phyloP scores from a whole-genome alignment of 495 filamentous ascomycete genomes.

The Penicillium longicatenatum region DNA sequence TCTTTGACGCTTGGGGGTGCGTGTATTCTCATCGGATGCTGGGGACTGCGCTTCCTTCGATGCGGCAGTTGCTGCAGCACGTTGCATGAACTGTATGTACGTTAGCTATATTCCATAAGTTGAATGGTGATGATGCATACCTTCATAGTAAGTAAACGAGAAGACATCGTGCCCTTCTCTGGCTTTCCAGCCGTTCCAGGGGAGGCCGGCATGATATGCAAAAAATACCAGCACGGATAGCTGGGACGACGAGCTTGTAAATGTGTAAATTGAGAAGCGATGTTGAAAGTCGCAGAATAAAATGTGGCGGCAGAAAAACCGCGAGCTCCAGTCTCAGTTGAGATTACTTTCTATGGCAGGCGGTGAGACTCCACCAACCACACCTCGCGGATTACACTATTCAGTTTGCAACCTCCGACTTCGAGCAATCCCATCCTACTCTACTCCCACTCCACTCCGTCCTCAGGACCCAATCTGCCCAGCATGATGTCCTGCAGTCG shows the following conservation, averaged over 20 bases:
- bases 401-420: constrained; percentile 27
- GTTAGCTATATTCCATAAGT: constrained; percentile 10
- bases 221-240: neutral
- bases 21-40: constrained; percentile 31
- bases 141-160: constrained; percentile 91
- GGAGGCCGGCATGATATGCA: constrained; percentile 38
- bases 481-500: constrained; percentile 61
- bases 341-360: constrained; percentile 12
- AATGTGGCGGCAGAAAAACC: constrained; percentile 27
- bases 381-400: constrained; percentile 33
- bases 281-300: constrained; percentile 8
- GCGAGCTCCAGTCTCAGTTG: neutral
- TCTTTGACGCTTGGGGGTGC: constrained; percentile 47
- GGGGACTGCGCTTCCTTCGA: constrained; percentile 42
- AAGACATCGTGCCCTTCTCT: constrained; percentile 75
- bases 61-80: constrained; percentile 65
- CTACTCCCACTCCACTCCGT: constrained; percentile 14
- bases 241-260: neutral
- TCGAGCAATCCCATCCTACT: constrained; percentile 21
- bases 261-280: constrained; percentile 8
- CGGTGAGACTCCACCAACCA: constrained; percentile 29
- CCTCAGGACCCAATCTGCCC: constrained; percentile 31
- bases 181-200: constrained; percentile 39
- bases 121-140: constrained; percentile 31
- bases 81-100: constrained; percentile 82